Percentiles rank a stretch among this genome's conserved stretches.
These are phyloP conservation scores for Pseudocercospora macadamiae DNA, from an alignment of 2,329 filamentous ascomycete species.

Conservation along the genomic window DNA sequence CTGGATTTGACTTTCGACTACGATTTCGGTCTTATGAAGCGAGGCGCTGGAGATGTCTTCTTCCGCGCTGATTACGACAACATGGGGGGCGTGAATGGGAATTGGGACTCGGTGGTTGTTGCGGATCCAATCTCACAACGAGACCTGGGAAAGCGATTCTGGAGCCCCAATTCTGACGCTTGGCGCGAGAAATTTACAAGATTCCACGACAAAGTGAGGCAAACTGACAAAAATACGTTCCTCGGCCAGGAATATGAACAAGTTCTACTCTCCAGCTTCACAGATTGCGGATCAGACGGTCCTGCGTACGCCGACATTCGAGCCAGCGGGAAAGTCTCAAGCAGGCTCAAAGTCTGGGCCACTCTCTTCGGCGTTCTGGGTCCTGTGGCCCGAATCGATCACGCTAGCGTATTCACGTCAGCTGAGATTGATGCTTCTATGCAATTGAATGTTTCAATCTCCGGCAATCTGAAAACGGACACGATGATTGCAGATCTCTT, in stretches of 20 bases:
- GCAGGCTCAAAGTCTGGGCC: not conserved
- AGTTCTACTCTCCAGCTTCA: not conserved
- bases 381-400: not conserved
- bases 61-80: constrained; percentile 1
- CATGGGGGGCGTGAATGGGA: not conserved
- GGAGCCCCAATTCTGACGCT: not conserved
- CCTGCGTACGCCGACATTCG: not conserved
- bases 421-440: not conserved
- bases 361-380: not conserved
- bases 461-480: not conserved
- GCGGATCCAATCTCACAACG: not conserved
- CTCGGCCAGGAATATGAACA: not conserved
- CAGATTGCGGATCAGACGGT: not conserved
- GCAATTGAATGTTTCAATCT: not conserved
- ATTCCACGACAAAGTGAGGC: not conserved
- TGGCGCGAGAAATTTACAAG: not conserved
- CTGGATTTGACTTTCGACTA: not conserved
- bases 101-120: constrained; percentile 9
- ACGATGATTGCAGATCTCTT: not conserved
- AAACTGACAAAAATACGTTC: not conserved
- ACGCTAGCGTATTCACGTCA: not conserved
- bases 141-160: not conserved
- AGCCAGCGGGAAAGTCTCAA: not conserved
- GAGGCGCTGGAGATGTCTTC: not conserved
- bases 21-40: not conserved